Percentiles rank a stretch among this genome's conserved stretches.
Conservation (phyloP, 176 grass and related monocot species). For the Phyllostachys edulis region DNA sequence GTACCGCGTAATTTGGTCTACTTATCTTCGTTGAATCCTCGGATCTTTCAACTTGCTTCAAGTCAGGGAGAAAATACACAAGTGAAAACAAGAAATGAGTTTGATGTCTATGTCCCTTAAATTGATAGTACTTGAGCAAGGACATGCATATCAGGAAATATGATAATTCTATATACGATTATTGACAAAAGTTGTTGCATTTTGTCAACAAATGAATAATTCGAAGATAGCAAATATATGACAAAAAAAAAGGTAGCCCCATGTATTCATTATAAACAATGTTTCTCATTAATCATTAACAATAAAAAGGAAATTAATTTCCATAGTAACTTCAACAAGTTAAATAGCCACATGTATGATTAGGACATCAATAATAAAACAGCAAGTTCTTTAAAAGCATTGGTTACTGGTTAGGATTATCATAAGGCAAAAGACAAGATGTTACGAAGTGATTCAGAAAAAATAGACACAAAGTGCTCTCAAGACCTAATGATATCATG, state of each 20-base stretch:
- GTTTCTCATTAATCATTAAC: not conserved
- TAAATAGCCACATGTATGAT: not conserved
- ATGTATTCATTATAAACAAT: slow-evolving; percentile 24
- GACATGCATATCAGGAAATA: not conserved
- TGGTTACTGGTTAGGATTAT: not conserved
- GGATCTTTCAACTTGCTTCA: slow-evolving; percentile 54
- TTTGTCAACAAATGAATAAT: slow-evolving; percentile 6
- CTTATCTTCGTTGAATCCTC: slow-evolving; percentile 38
- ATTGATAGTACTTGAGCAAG: not conserved
- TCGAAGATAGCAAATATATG: slow-evolving; percentile 5
- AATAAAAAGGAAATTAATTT: not conserved
- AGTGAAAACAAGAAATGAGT: too few species aligned
- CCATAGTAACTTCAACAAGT: not conserved
- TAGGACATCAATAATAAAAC: not conserved
- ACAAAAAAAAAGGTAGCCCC: not conserved
- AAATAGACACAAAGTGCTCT: not conserved
- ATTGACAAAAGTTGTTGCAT: not conserved
- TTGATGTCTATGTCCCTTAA: not conserved
- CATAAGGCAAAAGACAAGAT: not conserved
- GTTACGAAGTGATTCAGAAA: not conserved
- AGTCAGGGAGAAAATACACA: slow-evolving; percentile 29
- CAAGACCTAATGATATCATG: not conserved
- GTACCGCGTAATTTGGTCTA: slow-evolving; percentile 67
- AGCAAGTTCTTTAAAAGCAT: not conserved
- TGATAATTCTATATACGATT: not conserved